Base-by-base conservation (phyloP, 164 flowering plant genomes). In the Tetracentron sinense region DNA sequence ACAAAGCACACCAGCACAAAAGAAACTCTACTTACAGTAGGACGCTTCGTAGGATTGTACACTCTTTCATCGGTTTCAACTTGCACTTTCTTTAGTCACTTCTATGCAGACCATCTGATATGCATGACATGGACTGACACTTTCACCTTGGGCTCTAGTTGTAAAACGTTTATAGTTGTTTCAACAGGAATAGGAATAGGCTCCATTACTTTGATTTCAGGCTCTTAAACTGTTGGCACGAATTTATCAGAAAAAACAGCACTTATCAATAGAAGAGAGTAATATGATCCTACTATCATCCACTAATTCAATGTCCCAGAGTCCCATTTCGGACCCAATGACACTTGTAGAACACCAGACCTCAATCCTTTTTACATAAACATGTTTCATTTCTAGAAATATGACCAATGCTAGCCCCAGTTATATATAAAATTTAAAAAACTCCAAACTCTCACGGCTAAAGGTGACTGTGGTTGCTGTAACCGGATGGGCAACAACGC, bases 11-110 rank as follows among this genome's bases (percentile, higher is more conserved):
- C 59, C 35, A 55, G 29, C 19, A 28, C 57, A 49, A 7, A 59
- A 54, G 35, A 66, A 38, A 30, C 1, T 46, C 52, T 20, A 81
- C 99, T 89, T 79, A 95, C 99, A 67, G 97, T 92, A 16, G 99
- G 97, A 20, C 97, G 86, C 74, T 83, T 90, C 29, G 91, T 64
- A 71, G 88, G 88, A 50, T 67, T 68, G 69, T 95, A 92, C 54
- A 90, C 96, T 67, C 73, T 77, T 79, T 92, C 97, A 47, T 92
- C 88, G 44, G 97, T 95, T 70, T 79, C 80, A 71, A 84, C 57
- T 22, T 95, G 97, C 33, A 74, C 88, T 78, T 88, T 95, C 80
- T 95, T 95, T 68, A 95, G 63, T 74, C 97, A 76, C 76, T 92
- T 95, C 53, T 81, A 87, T 30, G 85, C 77, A 63, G 87, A 76